These are phyloP conservation scores for Podospora didyma DNA, from an alignment of 495 filamentous ascomycete species.

Conservation along the genomic window DNA sequence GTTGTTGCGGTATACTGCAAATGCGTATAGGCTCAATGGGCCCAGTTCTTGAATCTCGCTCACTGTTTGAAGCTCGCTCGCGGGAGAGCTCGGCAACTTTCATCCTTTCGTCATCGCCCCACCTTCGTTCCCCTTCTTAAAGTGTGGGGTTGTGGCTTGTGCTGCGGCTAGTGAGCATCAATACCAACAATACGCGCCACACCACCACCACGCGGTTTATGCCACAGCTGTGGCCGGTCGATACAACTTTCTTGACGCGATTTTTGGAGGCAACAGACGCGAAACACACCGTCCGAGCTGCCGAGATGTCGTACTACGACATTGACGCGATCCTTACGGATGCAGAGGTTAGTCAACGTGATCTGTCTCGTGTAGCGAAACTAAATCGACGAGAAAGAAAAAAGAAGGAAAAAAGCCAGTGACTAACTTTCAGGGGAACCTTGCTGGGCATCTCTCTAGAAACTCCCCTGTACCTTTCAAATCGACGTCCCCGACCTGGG, in stretches of 20 bases:
- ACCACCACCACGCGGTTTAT: too few species aligned
- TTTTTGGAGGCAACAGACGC: too few species aligned
- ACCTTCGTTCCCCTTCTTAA: background rate
- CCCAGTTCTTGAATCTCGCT: background rate
- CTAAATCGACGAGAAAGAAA: too few species aligned
- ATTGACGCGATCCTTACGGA: constrained; percentile 92
- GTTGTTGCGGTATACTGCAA: too few species aligned
- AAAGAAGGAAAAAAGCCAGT: too few species aligned
- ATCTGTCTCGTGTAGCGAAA: too few species aligned
- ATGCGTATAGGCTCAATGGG: background rate
- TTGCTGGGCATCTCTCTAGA: constrained; percentile 46
- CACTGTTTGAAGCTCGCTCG: background rate
- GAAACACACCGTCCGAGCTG: background rate
- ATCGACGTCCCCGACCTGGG: constrained; percentile 83
- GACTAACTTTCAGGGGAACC: background rate
- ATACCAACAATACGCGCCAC: too few species aligned
- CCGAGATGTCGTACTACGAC: constrained; percentile 79
- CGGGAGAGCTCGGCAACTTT: background rate
- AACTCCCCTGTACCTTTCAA: constrained; percentile 92
- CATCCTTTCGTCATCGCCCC: constrained; percentile 23
- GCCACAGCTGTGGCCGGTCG: too few species aligned
- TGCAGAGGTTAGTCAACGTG: constrained; percentile 64
- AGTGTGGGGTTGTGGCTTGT: too few species aligned
- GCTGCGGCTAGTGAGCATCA: too few species aligned
- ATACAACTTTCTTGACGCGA: too few species aligned